A percentile compares a stretch with the other conserved stretches of the same genome.
phyloP scores from a whole-genome alignment of 257 asterid genomes.

The Leonotis leonurus region DNA sequence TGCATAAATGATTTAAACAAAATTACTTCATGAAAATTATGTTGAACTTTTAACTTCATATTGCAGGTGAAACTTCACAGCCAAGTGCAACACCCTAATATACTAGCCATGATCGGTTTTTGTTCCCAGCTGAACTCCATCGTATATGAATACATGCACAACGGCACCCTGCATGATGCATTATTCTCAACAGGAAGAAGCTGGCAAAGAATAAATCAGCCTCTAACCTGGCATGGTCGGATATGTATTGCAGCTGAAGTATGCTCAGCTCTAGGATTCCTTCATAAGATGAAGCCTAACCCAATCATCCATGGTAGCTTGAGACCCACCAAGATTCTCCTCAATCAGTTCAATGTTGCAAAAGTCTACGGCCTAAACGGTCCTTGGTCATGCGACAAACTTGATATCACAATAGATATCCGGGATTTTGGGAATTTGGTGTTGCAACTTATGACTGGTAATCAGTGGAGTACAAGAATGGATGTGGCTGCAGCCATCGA shows the following conservation, averaged over 20 bases:
- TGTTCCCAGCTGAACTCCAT: constrained; percentile 55
- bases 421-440: constrained; percentile 50
- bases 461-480: constrained; percentile 29
- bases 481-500: constrained; percentile 16
- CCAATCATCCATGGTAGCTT: constrained; percentile 56
- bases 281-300: constrained; percentile 48
- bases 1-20: neutral
- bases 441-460: constrained; percentile 54
- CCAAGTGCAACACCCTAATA: constrained; percentile 47
- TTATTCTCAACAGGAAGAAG: constrained; percentile 35
- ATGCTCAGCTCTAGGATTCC: constrained; percentile 50
- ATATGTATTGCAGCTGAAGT: constrained; percentile 49
- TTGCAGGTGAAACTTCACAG: constrained; percentile 48
- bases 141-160: constrained; percentile 49
- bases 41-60: too few relatives aligned
- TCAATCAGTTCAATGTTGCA: constrained; percentile 41
- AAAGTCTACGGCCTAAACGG: constrained; percentile 31
- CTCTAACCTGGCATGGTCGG: constrained; percentile 51
- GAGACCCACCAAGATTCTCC: constrained; percentile 53
- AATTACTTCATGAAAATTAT: neutral
- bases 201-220: constrained; percentile 18
- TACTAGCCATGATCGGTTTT: constrained; percentile 53
- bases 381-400: constrained; percentile 10
- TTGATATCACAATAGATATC: constrained; percentile 30
- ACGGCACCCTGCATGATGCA: constrained; percentile 48